Evolutionary conservation across 2,329 filamentous ascomycete genomes (phyloP).

Genomic region (Daldinia sp.): DNA sequence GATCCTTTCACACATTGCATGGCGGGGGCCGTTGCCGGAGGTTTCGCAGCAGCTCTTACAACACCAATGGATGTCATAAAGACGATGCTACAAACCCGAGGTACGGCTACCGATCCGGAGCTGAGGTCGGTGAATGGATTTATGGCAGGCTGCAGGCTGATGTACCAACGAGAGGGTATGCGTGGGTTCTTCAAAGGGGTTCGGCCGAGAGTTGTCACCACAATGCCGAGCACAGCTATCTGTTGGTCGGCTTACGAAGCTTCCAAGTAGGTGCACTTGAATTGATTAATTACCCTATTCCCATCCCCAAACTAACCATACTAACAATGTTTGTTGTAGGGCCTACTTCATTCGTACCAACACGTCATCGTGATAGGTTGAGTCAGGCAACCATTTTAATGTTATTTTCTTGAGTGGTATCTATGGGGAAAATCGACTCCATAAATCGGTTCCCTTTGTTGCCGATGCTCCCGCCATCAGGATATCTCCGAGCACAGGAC

Average conservation of each 20-base stretch:
- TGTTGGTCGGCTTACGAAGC: conserved; percentile 87
- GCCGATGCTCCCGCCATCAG: conserved; percentile 30
- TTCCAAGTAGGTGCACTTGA: conserved; percentile 63
- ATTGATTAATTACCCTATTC: background rate
- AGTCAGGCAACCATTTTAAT: conserved; percentile 10
- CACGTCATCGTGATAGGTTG: conserved; percentile 35
- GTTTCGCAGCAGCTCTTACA: conserved; percentile 90
- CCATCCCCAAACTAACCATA: background rate
- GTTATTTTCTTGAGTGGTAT: conserved; percentile 28
- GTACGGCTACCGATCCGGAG: conserved; percentile 81
- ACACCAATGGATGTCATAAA: conserved; percentile 99
- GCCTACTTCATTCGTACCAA: conserved; percentile 48
- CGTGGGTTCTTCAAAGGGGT: conserved; percentile 93
- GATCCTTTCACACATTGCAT: conserved; percentile 94
- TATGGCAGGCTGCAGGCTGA: conserved; percentile 78
- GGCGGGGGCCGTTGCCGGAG: conserved; percentile 90
- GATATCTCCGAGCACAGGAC: conserved; percentile 37
- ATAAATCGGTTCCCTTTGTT: conserved; percentile 25
- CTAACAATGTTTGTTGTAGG: conserved; percentile 36
- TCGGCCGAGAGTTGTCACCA: conserved; percentile 89
- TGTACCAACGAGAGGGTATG: conserved; percentile 84
- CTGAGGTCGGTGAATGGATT: conserved; percentile 86
- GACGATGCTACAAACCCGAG: conserved; percentile 93
- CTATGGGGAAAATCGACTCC: conserved; percentile 19
- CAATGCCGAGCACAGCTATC: conserved; percentile 99